A percentile compares a stretch with the other conserved stretches of the same genome.
Evolutionary conservation across 495 filamentous ascomycete species (phyloP).

Genomic region (Aspergillus indologenus): DNA sequence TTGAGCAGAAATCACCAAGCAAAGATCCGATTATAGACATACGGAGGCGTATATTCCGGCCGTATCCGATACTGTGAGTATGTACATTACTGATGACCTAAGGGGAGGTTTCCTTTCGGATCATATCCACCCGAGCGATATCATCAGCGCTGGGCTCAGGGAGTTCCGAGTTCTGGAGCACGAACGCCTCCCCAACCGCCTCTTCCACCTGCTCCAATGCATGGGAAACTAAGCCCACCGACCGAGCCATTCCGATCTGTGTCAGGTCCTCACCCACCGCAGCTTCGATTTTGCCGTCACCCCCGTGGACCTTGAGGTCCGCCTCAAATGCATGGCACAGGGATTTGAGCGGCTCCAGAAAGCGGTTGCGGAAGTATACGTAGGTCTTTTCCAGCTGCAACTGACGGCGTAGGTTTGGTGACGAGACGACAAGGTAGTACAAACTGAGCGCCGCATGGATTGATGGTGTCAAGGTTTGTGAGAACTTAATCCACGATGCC

Average conservation of each 20-base stretch:
- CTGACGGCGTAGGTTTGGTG: slow-evolving; percentile 25
- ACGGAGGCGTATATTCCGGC: background rate
- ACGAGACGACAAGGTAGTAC: slow-evolving; percentile 44
- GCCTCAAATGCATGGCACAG: slow-evolving; percentile 34
- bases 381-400: slow-evolving; percentile 40
- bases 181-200: slow-evolving; percentile 33
- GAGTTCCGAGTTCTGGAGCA: slow-evolving; percentile 29
- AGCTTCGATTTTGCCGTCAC: slow-evolving; percentile 38
- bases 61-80: background rate
- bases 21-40: background rate
- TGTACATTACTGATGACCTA: background rate
- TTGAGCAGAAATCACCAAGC: background rate
- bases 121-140: slow-evolving; percentile 26
- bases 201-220: slow-evolving; percentile 41
- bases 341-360: slow-evolving; percentile 33
- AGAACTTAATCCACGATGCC: slow-evolving; percentile 36
- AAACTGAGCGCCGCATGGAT: slow-evolving; percentile 46
- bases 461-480: slow-evolving; percentile 35
- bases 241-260: slow-evolving; percentile 36
- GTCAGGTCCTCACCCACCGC: slow-evolving; percentile 41
- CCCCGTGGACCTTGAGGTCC: slow-evolving; percentile 37
- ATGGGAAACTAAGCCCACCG: slow-evolving; percentile 37
- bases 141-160: slow-evolving; percentile 31
- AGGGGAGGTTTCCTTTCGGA: slow-evolving; percentile 27
- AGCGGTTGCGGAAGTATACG: slow-evolving; percentile 37